Conservation (phyloP, 768 basidiomycete genomes). For the Chalciporus sphaerocephalus region DNA sequence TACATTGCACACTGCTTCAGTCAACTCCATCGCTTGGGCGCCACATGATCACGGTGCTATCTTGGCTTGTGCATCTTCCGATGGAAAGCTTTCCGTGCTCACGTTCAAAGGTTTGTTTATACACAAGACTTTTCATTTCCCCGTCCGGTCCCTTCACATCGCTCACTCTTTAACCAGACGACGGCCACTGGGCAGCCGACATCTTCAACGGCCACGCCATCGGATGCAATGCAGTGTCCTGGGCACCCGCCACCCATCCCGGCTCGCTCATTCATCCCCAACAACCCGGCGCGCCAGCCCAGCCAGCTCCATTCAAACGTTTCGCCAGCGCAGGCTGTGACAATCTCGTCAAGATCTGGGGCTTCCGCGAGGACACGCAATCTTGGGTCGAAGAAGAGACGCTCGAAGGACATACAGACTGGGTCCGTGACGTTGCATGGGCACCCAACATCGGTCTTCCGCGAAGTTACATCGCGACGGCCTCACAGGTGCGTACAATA, state of each 20-base stretch:
- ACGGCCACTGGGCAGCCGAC: conserved; percentile 93
- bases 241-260: conserved; percentile 89
- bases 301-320: conserved; percentile 69
- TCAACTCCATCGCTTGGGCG: conserved; percentile 99
- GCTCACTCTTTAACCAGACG: conserved; percentile 51
- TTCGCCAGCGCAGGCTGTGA: conserved; percentile 97
- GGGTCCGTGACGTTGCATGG: conserved; percentile 99
- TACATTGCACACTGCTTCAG: conserved; percentile 92
- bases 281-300: conserved; percentile 35
- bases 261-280: conserved; percentile 78
- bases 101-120: conserved; percentile 86
- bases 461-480: conserved; percentile 91
- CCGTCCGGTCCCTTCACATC: neutral
- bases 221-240: conserved; percentile 95
- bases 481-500: conserved; percentile 62
- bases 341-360: conserved; percentile 93
- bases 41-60: conserved; percentile 97
- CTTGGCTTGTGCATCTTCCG: conserved; percentile 93
- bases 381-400: conserved; percentile 89
- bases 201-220: conserved; percentile 95
- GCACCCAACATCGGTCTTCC: conserved; percentile 96
- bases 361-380: conserved; percentile 79
- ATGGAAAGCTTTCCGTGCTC: conserved; percentile 94
- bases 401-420: conserved; percentile 90
- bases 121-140: neutral